Evolutionary conservation across 768 basidiomycete genomes (phyloP), one percentile per base, ranked within the genome.

Genomic region (Harrya chromipes): DNA sequence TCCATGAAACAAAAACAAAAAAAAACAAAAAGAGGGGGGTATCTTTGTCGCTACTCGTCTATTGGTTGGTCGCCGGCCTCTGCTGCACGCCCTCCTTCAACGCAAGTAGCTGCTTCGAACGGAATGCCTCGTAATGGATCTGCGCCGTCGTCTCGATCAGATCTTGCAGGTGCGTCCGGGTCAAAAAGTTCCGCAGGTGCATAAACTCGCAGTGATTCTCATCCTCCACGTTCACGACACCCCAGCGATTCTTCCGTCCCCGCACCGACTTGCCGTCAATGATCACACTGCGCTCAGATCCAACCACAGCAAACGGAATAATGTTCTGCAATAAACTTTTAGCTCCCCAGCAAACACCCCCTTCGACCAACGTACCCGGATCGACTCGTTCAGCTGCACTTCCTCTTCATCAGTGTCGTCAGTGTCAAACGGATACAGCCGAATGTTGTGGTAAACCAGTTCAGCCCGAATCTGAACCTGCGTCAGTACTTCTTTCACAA

Each of bases 81-180:
- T 82, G 80, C 69, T 82, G 85, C 52, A 92, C 92, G 34, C 90
- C 89, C 73, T 98, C 95, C 79, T 98, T 98, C 62, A 98, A 82
- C 13, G 95, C 95, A 40, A 97, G 78, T 58, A 98, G 72, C 75
- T 99, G 95, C 76, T 97, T 97, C 60, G 93, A 95, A 57, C 95
- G 85, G 92, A 99, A 99, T 9, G 94, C 93, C 76, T 99, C 95
- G 69, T 98, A 99, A 74, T 99, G 95, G 69, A 95, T 97, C 71
- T 94, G 90, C 11, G 97, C 94, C 10, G 97, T 98, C 48, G 95
- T 97, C 78, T 99, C 95, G 67, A 99, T 99, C 67, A 99, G 74
- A 65, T 98, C 95, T 70, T 99, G 95, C 65, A 99, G 71, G 73
- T 99, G 97, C 26, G 95, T 95, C 72, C 94, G 79, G 7, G 91